Conservation (phyloP, 2,329 filamentous ascomycete genomes). For the Fusarium algeriense region DNA sequence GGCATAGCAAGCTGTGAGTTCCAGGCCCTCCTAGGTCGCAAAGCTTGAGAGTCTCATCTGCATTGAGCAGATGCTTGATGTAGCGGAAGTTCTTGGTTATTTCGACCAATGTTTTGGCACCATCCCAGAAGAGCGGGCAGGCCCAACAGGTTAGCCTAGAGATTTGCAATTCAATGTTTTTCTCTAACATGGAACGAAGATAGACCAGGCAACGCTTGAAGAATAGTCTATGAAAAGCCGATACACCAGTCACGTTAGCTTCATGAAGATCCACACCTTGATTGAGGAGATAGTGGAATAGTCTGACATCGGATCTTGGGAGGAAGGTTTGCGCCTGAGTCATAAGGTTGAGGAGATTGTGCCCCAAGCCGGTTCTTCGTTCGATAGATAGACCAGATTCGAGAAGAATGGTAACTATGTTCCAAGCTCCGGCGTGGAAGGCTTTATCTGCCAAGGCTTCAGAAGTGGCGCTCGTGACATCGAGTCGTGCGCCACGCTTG, state of each 20-base stretch:
- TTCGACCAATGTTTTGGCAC: neutral
- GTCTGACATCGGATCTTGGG: neutral
- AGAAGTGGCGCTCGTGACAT: neutral
- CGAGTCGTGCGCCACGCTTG: neutral
- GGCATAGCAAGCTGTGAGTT: neutral
- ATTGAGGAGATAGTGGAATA: neutral
- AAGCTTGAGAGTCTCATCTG: neutral
- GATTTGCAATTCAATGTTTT: neutral
- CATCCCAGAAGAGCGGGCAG: accelerated
- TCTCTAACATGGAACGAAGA: neutral
- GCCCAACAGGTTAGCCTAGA: neutral
- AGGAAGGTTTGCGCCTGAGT: neutral
- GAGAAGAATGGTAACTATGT: neutral
- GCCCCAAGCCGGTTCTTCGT: neutral
- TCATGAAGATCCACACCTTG: neutral
- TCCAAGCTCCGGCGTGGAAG: neutral
- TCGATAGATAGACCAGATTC: neutral
- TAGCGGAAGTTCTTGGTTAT: neutral
- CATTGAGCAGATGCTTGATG: neutral
- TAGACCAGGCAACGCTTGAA: neutral
- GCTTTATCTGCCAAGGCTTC: neutral
- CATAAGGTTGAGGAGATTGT: neutral
- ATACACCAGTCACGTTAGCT: neutral
- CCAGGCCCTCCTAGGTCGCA: accelerated
- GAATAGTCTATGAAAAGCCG: neutral